These are phyloP conservation scores for Verticillium dahliae DNA, from an alignment of 2,329 filamentous ascomycete genomes.

Conservation along the genomic window DNA sequence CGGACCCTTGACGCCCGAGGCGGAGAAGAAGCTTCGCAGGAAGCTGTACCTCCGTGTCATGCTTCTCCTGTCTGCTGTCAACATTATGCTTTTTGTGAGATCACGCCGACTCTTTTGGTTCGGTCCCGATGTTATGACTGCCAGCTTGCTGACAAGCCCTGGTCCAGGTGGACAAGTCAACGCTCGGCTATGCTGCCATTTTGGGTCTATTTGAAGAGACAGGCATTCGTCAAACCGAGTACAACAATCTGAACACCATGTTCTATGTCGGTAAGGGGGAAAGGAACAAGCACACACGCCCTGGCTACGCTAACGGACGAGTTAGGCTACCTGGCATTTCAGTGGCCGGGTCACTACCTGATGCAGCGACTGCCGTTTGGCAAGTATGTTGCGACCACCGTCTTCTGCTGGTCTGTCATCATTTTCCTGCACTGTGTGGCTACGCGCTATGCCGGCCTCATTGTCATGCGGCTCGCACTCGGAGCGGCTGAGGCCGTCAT, in stretches of 20 bases:
- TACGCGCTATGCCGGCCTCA: constrained; percentile 24
- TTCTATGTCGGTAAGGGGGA: constrained; percentile 29
- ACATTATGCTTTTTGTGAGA: constrained; percentile 28
- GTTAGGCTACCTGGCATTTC: constrained; percentile 26
- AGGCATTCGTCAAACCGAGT: constrained; percentile 25
- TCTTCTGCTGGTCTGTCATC: constrained; percentile 27
- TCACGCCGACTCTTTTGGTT: neutral
- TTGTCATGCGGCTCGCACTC: constrained; percentile 27
- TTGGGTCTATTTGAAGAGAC: constrained; percentile 34
- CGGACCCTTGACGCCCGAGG: constrained; percentile 21
- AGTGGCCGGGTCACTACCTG: constrained; percentile 30
- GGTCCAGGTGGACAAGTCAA: constrained; percentile 30
- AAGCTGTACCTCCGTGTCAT: constrained; percentile 27
- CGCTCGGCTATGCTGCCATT: constrained; percentile 30
- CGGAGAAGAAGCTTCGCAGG: constrained; percentile 20
- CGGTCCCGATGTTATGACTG: neutral
- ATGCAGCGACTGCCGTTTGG: constrained; percentile 31
- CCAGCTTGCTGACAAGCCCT: neutral
- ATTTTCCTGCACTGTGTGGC: constrained; percentile 31
- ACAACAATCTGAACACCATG: constrained; percentile 32
- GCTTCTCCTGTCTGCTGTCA: constrained; percentile 22
- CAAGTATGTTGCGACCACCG: constrained; percentile 22
- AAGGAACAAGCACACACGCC: neutral
- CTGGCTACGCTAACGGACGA: constrained; percentile 24
- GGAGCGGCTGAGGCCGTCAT: constrained; percentile 27